Evolutionary conservation across 192 early-diverging fungal genomes (phyloP), one percentile per base, ranked within the genome.

Genomic region (Gigaspora rosea): DNA sequence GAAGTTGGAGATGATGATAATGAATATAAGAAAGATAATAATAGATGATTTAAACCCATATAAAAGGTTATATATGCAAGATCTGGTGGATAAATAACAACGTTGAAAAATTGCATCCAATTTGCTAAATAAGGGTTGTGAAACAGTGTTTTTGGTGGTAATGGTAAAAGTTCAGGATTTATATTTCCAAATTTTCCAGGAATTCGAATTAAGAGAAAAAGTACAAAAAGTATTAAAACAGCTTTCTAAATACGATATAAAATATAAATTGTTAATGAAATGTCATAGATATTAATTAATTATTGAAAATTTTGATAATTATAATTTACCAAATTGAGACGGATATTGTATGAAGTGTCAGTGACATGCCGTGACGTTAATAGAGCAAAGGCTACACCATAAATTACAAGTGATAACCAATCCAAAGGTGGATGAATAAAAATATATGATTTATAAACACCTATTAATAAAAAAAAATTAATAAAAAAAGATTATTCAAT

Each of bases 161-260:
- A 35, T 35, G 61, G 61, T 33, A 62, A 33, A 33, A 63, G 61
- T 7, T 63, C 61, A 10, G 61, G 61, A 15, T 62, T 62, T 62
- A 62, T 62, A 11, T 62, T 62, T 62, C 61, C 61, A 35, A 62
- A 63, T 63, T 63, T 63, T 33, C 32, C 61, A 16, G 61, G 61
- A 63, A 63, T 63, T 63, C 61, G 27, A 15, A 63, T 35, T 63
- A 16, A 4, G 22, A 62, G 15, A 33, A 62, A 62, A 32, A 62
- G 61, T 15, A 15, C 33, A 15, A 32, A 5, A 36, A 63, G 27
- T 15, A 63, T 33, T 11, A 35, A 16, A 0, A 12, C 22, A 7
- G 33, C 33, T 63, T 63, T 63, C 61, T 63, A 33, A 62, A 35
- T 41, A 41, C 41, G 2, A 35, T 6, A 27, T 3, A 16, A 32